Conservation (phyloP, 176 grass and related monocot species). For the Ensete glaucum region DNA sequence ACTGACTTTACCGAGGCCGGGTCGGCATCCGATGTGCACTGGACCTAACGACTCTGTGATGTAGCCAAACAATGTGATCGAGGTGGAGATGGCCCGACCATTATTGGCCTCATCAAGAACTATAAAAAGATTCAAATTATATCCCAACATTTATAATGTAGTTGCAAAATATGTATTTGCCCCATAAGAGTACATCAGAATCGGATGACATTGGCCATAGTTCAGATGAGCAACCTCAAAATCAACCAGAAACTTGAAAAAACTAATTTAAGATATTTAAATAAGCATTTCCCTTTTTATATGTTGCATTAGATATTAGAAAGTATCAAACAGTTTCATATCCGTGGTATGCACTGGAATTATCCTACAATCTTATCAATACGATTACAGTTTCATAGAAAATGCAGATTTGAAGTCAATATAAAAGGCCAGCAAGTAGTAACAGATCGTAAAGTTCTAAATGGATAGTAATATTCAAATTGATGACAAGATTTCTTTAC, state of each 20-base stretch:
- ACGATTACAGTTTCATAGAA: too few species aligned
- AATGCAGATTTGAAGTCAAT: too few species aligned
- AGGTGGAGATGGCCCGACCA: too few species aligned
- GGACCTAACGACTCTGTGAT: too few species aligned
- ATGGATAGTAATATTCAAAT: too few species aligned
- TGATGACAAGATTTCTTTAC: too few species aligned
- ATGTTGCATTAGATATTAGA: not conserved
- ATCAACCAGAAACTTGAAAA: not conserved
- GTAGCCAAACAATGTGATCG: too few species aligned
- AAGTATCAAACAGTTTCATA: not conserved
- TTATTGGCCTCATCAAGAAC: not conserved
- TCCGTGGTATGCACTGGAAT: not conserved
- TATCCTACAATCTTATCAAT: too few species aligned
- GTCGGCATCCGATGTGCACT: too few species aligned
- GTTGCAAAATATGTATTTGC: conserved; percentile 30
- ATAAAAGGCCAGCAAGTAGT: too few species aligned
- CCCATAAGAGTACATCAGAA: conserved; percentile 36
- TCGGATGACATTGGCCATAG: conserved; percentile 34
- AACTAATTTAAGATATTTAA: not conserved
- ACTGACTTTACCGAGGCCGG: too few species aligned
- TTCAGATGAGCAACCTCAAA: conserved; percentile 32
- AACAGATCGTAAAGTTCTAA: too few species aligned
- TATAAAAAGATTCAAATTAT: not conserved
- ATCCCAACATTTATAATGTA: conserved; percentile 32
- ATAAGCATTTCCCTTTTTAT: not conserved